Evolutionary conservation across 208 protist genomes (phyloP).

Genomic region (Leishmania braziliensis): DNA sequence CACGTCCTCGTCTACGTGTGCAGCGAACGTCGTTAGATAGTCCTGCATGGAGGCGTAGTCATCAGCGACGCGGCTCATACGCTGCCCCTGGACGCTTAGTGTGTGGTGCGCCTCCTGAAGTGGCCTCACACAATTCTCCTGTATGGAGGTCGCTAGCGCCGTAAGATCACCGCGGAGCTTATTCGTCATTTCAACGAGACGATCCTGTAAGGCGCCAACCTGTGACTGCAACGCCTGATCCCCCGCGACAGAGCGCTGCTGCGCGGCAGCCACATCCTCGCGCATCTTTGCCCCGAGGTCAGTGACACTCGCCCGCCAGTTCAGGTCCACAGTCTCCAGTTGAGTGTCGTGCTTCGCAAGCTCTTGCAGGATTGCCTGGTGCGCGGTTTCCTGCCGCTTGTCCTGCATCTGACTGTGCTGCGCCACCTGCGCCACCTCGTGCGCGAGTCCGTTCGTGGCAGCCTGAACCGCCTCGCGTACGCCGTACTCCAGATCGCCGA

Average conservation of each 20-base stretch:
- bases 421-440: conserved; percentile 61
- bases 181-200: conserved; percentile 27
- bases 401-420: conserved; percentile 70
- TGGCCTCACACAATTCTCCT: conserved; percentile 45
- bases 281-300: conserved; percentile 60
- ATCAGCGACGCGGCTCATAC: conserved; percentile 30
- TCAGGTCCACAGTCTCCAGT: conserved; percentile 73
- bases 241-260: conserved; percentile 30
- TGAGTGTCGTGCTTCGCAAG: conserved; percentile 71
- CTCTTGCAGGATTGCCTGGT: conserved; percentile 75
- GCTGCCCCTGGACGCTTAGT: conserved; percentile 33
- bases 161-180: conserved; percentile 35
- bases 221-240: conserved; percentile 48
- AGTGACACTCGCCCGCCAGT: conserved; percentile 74
- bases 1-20: conserved; percentile 57
- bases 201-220: conserved; percentile 41
- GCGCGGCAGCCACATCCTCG: conserved; percentile 26
- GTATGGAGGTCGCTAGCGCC: conserved; percentile 24
- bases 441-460: conserved; percentile 45
- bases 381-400: conserved; percentile 42
- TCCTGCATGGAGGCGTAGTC: conserved; percentile 52
- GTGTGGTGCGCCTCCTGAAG: conserved; percentile 42
- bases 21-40: conserved; percentile 46
- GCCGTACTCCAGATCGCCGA: conserved; percentile 38
- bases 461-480: conserved; percentile 49